These are phyloP conservation scores for Candida sojae DNA, from an alignment of 1,139 yeast genomes.

Conservation along the genomic window DNA sequence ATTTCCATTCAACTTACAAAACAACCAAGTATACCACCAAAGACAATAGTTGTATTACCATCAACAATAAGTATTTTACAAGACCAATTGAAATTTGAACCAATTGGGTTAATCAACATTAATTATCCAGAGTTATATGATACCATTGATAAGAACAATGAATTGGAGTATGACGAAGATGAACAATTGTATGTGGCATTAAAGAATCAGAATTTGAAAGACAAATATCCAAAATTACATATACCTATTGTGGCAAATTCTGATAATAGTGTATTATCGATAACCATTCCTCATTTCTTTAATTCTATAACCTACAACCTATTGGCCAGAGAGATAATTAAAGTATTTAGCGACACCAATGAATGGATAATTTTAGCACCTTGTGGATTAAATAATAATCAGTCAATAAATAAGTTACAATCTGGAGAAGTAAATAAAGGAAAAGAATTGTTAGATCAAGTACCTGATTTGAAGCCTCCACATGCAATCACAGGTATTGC, in stretches of 20 bases:
- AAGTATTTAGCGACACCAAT: constrained; percentile 11
- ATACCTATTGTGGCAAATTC: constrained; percentile 24
- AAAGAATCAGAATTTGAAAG: constrained; percentile 20
- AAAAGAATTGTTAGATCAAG: constrained; percentile 13
- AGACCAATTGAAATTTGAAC: constrained; percentile 19
- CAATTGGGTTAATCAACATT: constrained; percentile 25
- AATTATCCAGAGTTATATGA: constrained; percentile 22
- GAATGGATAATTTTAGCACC: constrained; percentile 39
- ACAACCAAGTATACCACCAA: constrained; percentile 6
- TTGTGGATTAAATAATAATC: constrained; percentile 32
- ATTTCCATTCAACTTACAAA: constrained; percentile 14
- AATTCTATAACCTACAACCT: constrained; percentile 33
- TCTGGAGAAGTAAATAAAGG: constrained; percentile 19
- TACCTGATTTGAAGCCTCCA: constrained; percentile 52
- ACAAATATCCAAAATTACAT: constrained; percentile 23
- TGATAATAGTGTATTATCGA: constrained; percentile 12
- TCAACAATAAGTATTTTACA: constrained; percentile 25
- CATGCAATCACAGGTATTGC: constrained; percentile 54
- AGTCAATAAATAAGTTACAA: constrained; percentile 28
- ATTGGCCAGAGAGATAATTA: constrained; percentile 25
- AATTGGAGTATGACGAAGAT: constrained; percentile 51
- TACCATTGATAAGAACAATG: constrained; percentile 18
- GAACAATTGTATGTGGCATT: constrained; percentile 52
- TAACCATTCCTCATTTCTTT: constrained; percentile 36
- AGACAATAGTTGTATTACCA: constrained; percentile 29